Evolutionary conservation across 2,329 filamentous ascomycete genomes (phyloP), one percentile per base, ranked within the genome.

Genomic region (Colletotrichum destructivum): DNA sequence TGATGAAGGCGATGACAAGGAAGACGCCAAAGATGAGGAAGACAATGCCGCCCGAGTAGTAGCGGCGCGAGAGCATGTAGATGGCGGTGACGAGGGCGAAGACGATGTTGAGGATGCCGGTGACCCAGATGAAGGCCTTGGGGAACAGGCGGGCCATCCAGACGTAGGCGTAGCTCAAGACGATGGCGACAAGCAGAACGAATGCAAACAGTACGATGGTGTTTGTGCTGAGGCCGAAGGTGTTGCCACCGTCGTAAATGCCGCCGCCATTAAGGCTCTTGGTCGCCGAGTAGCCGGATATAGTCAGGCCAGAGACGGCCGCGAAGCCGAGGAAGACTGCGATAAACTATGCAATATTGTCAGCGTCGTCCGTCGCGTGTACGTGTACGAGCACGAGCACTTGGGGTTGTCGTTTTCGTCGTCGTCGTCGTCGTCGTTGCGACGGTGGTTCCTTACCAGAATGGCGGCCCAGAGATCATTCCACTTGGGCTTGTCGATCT

Each of bases 41-140:
- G 0, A 97, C 92, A 51, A 98, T 96, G 46, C 94, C 96, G 13
- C 93, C 95, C 8, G 92, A 93, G 83, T 91, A 98, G 80, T 96
- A 94, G 69, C 88, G 88, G 54, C 90, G 87, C 71, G 88, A 91
- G 55, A 98, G 89, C 86, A 97, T 97, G 82, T 95, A 97, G 63
- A 96, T 91, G 12, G 94, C 94, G 0, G 94, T 97, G 1, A 89
- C 95, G n/a, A 98, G 85, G 0, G 94, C 94, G 76, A 94, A 92
- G 66, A 92, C 84, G 77, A 98, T 93, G 81, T 98, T 97, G 68
- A 97, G 85, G 62, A 98, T 96, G 15, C 94, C 94, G 0, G 95
- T 97, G 49, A 95, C 89, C 94, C 94, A 98, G 79, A 98, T 97
- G 76, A 98, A 95, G 78, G 94, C 90, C 83, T 96, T 97, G 4